Base-by-base conservation (phyloP, 2,329 filamentous ascomycete species). In the Cercospora sojina region DNA sequence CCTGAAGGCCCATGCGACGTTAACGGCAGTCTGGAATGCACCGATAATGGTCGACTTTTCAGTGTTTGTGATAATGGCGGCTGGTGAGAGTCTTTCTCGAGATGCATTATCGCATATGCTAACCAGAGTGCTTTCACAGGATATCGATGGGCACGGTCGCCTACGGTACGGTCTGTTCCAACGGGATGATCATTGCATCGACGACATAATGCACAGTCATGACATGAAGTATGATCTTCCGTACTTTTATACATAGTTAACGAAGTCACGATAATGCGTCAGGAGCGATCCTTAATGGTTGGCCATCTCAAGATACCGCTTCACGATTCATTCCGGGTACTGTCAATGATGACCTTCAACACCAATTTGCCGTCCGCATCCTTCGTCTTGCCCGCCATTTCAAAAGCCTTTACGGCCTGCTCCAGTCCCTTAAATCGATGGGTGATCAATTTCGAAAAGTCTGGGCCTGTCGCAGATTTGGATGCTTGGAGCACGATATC, bases 381-480 rank as follows among this genome's bases (percentile, higher is more conserved):
- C 41, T 85, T 83, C 0, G 89, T 91, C 73, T 86, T 86, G 13
- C 87, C 85, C 2, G 90, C 90, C 75, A 92, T 84, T 72, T 90
- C 87, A 74, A 92, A 92, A 1, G 89, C 90, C 53, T 84, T 81
- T 64, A 84, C 83, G 6, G 87, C 87, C 31, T 84, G 82, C 13
- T 84, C 85, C 0, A 92, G 80, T 0, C 90, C 90, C 68, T 84
- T 85, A 77, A 88, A 90, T 6, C 87, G 84, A 77, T 92, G 90
- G 3, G 90, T 92, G n/a, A 92, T 86, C 81, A 92, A 85, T 73
- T 88, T 86, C 58, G 89, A 86, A 64, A 92, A 84, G 69, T 85
- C 86, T 0, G 89, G 89, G 20, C 90, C 80, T 12, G 82, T 80
- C 8, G 77, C 69, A 0, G 77, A 78, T 55, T 77, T 81, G 79